phyloP scores from a whole-genome alignment of 2,329 filamentous ascomycete species.

The Sclerotinia sclerotiorum region DNA sequence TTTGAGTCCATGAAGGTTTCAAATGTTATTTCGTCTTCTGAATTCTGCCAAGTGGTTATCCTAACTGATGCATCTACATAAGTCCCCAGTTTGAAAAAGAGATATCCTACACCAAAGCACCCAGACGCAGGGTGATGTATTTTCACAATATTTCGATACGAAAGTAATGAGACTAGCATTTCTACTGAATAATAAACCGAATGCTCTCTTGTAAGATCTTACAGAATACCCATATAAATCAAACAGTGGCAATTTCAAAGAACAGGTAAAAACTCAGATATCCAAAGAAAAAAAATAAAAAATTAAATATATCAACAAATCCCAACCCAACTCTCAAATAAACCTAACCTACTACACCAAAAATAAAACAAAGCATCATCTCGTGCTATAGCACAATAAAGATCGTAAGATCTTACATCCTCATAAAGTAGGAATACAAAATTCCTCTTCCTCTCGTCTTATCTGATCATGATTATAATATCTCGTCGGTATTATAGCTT shows the following conservation, averaged over 20 bases:
- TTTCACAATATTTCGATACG: too few species aligned
- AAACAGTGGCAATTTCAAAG: neutral
- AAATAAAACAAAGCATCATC: neutral
- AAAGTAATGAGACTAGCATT: neutral
- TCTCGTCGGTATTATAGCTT: neutral
- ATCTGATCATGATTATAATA: conserved; percentile 9
- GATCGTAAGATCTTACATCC: too few species aligned
- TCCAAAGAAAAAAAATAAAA: neutral
- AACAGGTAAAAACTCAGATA: neutral
- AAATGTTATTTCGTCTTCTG: too few species aligned
- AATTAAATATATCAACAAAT: neutral
- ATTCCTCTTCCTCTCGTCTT: neutral
- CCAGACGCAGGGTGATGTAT: too few species aligned
- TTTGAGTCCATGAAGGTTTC: too few species aligned
- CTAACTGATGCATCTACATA: too few species aligned
- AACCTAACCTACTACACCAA: too few species aligned
- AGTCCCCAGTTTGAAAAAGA: too few species aligned
- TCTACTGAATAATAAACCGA: neutral
- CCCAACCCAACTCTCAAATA: neutral
- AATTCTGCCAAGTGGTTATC: too few species aligned
- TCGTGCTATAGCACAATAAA: too few species aligned
- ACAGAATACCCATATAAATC: neutral
- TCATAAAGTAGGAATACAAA: conserved; percentile 6
- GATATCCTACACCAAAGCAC: too few species aligned
- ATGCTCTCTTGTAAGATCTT: accelerated